Percentiles rank a stretch among this genome's conserved stretches.
Conservation (phyloP, 2,329 filamentous ascomycete genomes). For the Colletotrichum lentis region DNA sequence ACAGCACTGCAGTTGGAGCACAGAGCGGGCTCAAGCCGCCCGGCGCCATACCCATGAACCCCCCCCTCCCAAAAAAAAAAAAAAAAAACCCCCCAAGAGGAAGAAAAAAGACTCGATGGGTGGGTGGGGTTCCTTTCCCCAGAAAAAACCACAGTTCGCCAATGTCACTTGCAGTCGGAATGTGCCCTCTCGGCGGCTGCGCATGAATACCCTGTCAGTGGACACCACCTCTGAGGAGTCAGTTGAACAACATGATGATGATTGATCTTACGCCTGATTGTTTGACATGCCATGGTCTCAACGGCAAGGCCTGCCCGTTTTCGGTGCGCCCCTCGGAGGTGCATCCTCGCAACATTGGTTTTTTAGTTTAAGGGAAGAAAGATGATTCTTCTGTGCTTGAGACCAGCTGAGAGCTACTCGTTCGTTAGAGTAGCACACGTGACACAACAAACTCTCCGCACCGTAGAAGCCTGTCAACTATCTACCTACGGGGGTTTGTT, state of each 20-base stretch:
- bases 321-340: neutral
- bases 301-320: neutral
- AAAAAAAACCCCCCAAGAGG: too few relatives aligned
- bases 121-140: constrained; percentile 4
- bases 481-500: neutral
- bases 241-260: neutral
- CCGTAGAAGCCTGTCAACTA: constrained; percentile 8
- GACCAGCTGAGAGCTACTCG: neutral
- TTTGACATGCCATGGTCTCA: neutral
- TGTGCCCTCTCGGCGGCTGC: neutral
- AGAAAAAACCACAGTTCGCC: neutral
- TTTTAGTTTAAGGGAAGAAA: constrained; percentile 1
- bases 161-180: constrained; percentile 10
- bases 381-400: constrained; percentile 5
- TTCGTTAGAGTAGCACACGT: too few relatives aligned
- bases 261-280: neutral
- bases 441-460: too few relatives aligned
- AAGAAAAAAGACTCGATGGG: neutral
- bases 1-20: neutral
- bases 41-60: neutral
- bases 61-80: neutral
- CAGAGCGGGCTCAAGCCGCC: constrained; percentile 2
- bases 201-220: neutral
- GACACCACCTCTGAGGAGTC: neutral
- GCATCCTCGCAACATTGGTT: neutral